Evolutionary conservation across 2,329 filamentous ascomycete genomes (phyloP).

Genomic region (Aspergillus candidus): DNA sequence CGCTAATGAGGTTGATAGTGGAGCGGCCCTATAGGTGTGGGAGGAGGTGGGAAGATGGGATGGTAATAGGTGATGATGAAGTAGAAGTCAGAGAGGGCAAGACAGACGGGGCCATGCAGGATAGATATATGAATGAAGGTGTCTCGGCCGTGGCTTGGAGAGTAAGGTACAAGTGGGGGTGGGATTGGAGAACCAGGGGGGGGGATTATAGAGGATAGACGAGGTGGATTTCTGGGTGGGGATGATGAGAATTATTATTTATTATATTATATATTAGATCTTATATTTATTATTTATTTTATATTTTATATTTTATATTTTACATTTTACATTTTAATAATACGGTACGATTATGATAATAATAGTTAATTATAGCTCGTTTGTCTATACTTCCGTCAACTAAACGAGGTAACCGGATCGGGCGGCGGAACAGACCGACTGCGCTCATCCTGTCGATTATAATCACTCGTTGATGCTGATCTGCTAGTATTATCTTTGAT

Average conservation of each 20-base stretch:
- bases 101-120: slow-evolving; percentile 7
- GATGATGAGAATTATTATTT: slow-evolving; percentile 3
- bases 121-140: slow-evolving; percentile 11
- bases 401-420: slow-evolving; percentile 1
- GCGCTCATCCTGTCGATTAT: too few relatives aligned
- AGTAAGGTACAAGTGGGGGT: slow-evolving; percentile 9
- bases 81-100: not conserved
- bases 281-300: too few relatives aligned
- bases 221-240: slow-evolving; percentile 13
- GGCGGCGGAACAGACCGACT: not conserved
- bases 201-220: slow-evolving; percentile 4
- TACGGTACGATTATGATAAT: too few relatives aligned
- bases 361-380: slow-evolving; percentile 16
- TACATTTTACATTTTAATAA: too few relatives aligned
- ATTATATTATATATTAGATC: not conserved
- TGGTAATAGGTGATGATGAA: not conserved
- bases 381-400: slow-evolving; percentile 1
- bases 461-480: too few relatives aligned
- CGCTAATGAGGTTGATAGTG: not conserved
- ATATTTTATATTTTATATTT: too few relatives aligned
- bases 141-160: slow-evolving; percentile 3
- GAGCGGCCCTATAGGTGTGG: not conserved
- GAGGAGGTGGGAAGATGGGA: not conserved
- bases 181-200: slow-evolving; percentile 9
- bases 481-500: too few relatives aligned